These are phyloP conservation scores for Erodium maritimum DNA, from an alignment of 345 rosid species.

Conservation along the genomic window DNA sequence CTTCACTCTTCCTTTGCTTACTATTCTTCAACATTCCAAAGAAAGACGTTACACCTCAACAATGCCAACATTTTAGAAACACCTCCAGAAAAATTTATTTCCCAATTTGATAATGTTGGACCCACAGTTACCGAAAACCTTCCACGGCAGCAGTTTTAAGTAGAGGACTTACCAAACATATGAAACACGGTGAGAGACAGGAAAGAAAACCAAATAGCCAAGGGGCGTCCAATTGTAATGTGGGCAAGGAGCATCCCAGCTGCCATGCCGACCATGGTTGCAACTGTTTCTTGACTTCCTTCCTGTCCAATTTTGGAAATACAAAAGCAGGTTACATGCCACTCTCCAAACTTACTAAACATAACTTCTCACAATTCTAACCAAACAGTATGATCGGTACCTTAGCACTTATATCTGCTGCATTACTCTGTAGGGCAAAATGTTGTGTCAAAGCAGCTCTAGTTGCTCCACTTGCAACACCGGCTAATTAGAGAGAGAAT, in stretches of 20 bases:
- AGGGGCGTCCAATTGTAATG: constrained; percentile 56
- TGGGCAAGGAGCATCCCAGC: constrained; percentile 83
- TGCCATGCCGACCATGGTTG: constrained; percentile 93
- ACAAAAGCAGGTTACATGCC: background rate
- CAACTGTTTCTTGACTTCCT: constrained; percentile 94
- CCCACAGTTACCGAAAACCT: too few relatives aligned
- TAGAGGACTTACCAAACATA: constrained; percentile 65
- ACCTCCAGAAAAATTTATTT: too few relatives aligned
- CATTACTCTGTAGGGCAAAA: constrained; percentile 90
- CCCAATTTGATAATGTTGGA: too few relatives aligned
- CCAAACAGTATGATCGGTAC: constrained; percentile 23
- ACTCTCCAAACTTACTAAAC: background rate
- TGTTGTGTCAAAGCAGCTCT: constrained; percentile 98
- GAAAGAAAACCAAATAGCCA: constrained; percentile 73
- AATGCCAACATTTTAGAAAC: too few relatives aligned
- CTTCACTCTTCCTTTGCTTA: too few relatives aligned
- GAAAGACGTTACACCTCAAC: too few relatives aligned
- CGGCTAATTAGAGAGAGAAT: constrained; percentile 35
- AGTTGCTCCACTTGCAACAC: constrained; percentile 98
- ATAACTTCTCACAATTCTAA: constrained; percentile 2
- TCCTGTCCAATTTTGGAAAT: constrained; percentile 32
- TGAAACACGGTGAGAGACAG: constrained; percentile 75
- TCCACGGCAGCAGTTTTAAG: too few relatives aligned
- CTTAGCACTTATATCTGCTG: constrained; percentile 92
- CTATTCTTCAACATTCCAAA: too few relatives aligned